Percentiles rank a stretch among this genome's conserved stretches.
Evolutionary conservation across 2,329 filamentous ascomycete genomes (phyloP).

Genomic region (Diaporthe aspalathi): DNA sequence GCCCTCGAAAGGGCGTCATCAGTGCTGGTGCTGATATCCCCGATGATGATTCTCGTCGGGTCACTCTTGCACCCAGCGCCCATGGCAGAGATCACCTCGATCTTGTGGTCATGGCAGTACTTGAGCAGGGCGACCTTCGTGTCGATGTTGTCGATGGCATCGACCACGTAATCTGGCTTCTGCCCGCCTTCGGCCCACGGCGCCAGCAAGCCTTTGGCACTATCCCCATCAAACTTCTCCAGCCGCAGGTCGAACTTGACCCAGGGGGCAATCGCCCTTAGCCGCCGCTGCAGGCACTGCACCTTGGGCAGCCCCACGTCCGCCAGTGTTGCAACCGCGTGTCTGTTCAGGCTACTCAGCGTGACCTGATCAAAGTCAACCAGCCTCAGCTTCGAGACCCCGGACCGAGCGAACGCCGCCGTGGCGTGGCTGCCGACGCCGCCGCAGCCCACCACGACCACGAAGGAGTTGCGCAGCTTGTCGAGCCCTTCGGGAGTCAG

Average conservation of each 20-base stretch:
- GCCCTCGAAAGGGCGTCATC: constrained; percentile 90
- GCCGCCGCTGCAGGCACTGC: constrained; percentile 79
- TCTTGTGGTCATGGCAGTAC: constrained; percentile 81
- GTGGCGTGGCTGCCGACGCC: constrained; percentile 95
- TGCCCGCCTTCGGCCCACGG: constrained; percentile 71
- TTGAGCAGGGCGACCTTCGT: constrained; percentile 92
- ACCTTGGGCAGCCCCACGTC: constrained; percentile 97
- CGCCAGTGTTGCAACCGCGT: constrained; percentile 91
- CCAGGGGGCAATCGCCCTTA: constrained; percentile 93
- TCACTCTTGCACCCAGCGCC: constrained; percentile 94
- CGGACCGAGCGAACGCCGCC: constrained; percentile 87
- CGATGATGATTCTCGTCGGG: constrained; percentile 85
- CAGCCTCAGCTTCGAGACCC: constrained; percentile 86
- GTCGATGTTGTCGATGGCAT: constrained; percentile 98
- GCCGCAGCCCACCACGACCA: constrained; percentile 92
- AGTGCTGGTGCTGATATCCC: constrained; percentile 87
- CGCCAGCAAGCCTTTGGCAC: constrained; percentile 74
- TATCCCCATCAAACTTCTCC: constrained; percentile 80
- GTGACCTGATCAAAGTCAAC: constrained; percentile 99
- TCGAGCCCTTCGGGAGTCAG: constrained; percentile 83
- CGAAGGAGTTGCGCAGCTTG: constrained; percentile 83
- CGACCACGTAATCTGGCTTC: constrained; percentile 88
- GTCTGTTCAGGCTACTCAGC: constrained; percentile 92
- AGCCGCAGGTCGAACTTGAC: constrained; percentile 87
- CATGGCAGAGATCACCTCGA: constrained; percentile 94